Conservation (phyloP, 495 filamentous ascomycete species). For the Neurospora sp. region DNA sequence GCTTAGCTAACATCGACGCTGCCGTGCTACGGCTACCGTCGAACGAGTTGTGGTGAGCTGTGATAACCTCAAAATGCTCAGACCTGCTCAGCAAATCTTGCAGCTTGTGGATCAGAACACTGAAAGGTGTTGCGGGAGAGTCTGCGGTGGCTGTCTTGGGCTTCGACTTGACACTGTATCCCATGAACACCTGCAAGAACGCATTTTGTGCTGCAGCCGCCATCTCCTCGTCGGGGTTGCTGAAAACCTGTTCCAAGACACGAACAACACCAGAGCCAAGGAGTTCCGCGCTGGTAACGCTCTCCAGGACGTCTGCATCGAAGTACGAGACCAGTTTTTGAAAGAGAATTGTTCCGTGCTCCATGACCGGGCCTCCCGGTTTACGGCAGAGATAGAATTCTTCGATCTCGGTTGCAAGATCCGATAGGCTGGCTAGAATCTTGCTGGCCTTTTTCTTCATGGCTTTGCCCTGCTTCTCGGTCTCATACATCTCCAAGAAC, state of each 20-base stretch:
- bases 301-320: constrained; percentile 74
- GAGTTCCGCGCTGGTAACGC: constrained; percentile 93
- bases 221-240: constrained; percentile 47
- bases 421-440: constrained; percentile 64
- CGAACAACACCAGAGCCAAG: constrained; percentile 83
- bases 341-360: constrained; percentile 57
- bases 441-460: constrained; percentile 68
- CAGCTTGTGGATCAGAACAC: constrained; percentile 83
- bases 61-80: constrained; percentile 96
- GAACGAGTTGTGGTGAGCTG: constrained; percentile 84
- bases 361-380: constrained; percentile 28
- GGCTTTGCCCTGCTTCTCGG: constrained; percentile 52
- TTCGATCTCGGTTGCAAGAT: constrained; percentile 60
- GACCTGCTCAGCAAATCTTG: constrained; percentile 93
- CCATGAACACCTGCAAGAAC: constrained; percentile 95
- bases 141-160: constrained; percentile 51
- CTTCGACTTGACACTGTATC: constrained; percentile 49
- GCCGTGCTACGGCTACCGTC: constrained; percentile 89
- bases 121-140: constrained; percentile 72
- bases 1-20: constrained; percentile 92
- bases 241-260: constrained; percentile 72
- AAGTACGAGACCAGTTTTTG: constrained; percentile 75
- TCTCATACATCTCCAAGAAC: constrained; percentile 78
- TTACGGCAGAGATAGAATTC: constrained; percentile 51
- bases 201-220: constrained; percentile 59